Base-by-base conservation (phyloP, 805 yeast species). In the Zygosaccharomyces pseudorouxii region DNA sequence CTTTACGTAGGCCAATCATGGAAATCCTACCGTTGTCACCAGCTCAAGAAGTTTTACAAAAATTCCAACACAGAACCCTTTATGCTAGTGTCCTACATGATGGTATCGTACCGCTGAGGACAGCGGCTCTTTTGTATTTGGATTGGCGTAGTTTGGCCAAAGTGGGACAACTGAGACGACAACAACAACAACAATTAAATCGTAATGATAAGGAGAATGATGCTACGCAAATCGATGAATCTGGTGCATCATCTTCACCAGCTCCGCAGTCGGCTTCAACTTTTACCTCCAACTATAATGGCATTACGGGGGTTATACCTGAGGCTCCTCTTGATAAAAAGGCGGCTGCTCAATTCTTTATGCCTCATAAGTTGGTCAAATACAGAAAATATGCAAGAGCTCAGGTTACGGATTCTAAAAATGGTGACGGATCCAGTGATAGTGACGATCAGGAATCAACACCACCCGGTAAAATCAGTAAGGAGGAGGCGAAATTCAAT, bases 61-160 rank as follows among this genome's bases (percentile, higher is more conserved):
- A 68, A 49, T 92, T 93, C 68, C 63, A 73, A 37, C 71, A 84
- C 51, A 73, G 97, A 53, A 89, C 97, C 0, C 71, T 86, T 0
- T 93, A 93, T 65, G 97, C 98, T 0, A 93, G 93, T 67, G 83
- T 86, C 0, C 74, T 87, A 16, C 84, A 93, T 65, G 99, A 93
- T 69, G 99, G 99, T 2, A 89, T 93, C 46, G 99, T 93, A 1
- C 98, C 99, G 0, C 71, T 93, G 56, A 72, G 98, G 45, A 93
- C 99, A 0, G 82, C 96, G 0, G 89, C 97, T 0, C 69, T 92
- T 46, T 67, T 92, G 23, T 92, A 84, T 59, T 66, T 93, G 11
- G 98, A 93, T 64, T 89, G 95, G 86, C 77, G 77, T 50, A 95
- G 89, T 3, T 69, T 85, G 14, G 71, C 77, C 3, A 73, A 75